phyloP scores from a whole-genome alignment of 345 rosid genomes.

The Eucalyptus sideroxylon region DNA sequence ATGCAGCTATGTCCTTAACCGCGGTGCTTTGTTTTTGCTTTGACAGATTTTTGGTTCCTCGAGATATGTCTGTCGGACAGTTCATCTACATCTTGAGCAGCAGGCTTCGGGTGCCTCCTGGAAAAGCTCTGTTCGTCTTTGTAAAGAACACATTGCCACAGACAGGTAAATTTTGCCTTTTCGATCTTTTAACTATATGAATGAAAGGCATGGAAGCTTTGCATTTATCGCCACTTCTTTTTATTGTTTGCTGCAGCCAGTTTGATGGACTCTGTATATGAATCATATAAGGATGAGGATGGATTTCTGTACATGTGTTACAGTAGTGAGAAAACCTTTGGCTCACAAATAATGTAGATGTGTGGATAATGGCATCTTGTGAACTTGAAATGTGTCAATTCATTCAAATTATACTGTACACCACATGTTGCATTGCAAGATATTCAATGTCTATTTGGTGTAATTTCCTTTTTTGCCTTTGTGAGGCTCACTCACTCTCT shows the following conservation, averaged over 20 bases:
- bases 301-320: constrained; percentile 86
- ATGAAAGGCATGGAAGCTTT: background rate
- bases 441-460: background rate
- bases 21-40: background rate
- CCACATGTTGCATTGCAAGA: background rate
- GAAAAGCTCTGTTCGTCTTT: constrained; percentile 73
- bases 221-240: background rate
- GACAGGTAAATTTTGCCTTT: constrained; percentile 24
- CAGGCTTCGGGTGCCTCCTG: constrained; percentile 55
- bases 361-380: background rate
- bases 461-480: background rate
- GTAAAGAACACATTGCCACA: constrained; percentile 76
- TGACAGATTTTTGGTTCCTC: constrained; percentile 68
- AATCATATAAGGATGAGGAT: constrained; percentile 72
- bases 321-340: constrained; percentile 82
- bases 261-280: constrained; percentile 53
- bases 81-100: constrained; percentile 61
- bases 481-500: background rate
- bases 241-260: constrained; percentile 28
- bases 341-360: constrained; percentile 1
- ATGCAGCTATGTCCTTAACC: background rate
- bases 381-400: background rate
- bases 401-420: background rate
- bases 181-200: background rate
- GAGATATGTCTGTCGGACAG: constrained; percentile 89